These are phyloP conservation scores for Colletotrichum cordylinicola DNA, from an alignment of 2,329 filamentous ascomycete species.

Conservation along the genomic window DNA sequence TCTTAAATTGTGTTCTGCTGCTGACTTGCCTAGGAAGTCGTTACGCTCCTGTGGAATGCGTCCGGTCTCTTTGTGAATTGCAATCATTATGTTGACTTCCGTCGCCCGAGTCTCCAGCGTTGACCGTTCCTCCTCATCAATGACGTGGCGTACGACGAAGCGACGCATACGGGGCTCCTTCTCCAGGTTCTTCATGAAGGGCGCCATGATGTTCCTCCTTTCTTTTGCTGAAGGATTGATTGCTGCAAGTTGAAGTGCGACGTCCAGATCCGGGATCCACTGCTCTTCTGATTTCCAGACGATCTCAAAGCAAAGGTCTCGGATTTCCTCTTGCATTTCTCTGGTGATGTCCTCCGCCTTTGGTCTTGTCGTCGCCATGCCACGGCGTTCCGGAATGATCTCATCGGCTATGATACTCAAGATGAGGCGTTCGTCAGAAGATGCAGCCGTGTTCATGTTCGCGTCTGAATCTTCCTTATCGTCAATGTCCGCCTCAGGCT, in stretches of 20 bases:
- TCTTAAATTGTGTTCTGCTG: no score
- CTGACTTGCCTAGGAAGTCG: background rate
- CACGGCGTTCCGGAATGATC: rapidly evolving
- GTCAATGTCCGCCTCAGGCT: background rate
- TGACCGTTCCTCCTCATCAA: background rate
- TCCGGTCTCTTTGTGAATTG: background rate
- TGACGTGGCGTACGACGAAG: background rate
- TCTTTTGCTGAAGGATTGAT: background rate
- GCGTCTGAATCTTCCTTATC: background rate
- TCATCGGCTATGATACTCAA: background rate
- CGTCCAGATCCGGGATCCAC: background rate
- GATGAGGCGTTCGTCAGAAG: background rate
- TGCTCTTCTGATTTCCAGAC: background rate
- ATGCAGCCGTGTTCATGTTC: background rate
- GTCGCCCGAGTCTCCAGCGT: background rate
- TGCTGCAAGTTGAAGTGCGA: background rate
- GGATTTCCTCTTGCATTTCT: background rate
- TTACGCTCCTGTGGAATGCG: background rate
- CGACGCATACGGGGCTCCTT: background rate
- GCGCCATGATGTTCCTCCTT: background rate
- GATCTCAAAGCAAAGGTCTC: rapidly evolving
- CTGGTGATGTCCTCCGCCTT: background rate
- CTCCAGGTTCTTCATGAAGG: background rate
- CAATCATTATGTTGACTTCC: background rate
- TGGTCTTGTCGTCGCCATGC: background rate